Percentiles rank a stretch among this genome's conserved stretches.
Evolutionary conservation across 768 basidiomycete species (phyloP).

Genomic region (Tylopilus intermedius): DNA sequence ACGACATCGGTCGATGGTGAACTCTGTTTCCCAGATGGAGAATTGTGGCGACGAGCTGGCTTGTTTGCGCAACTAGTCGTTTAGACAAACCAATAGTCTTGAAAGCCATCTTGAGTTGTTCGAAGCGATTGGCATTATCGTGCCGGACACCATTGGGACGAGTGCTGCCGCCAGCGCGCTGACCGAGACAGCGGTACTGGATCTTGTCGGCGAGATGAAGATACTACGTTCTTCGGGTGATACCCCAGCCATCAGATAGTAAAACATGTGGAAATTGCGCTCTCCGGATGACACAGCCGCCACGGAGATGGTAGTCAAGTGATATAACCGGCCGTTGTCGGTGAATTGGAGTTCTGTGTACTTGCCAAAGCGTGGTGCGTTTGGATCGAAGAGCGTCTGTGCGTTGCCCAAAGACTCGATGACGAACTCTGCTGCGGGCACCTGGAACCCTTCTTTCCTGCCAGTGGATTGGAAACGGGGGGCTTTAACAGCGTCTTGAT

Average conservation of each 20-base stretch:
- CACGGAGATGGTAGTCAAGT: slow-evolving; percentile 96
- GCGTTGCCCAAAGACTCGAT: slow-evolving; percentile 94
- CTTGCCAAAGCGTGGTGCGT: slow-evolving; percentile 95
- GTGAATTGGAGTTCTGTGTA: slow-evolving; percentile 98
- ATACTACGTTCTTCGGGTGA: slow-evolving; percentile 70
- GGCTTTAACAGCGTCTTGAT: slow-evolving; percentile 92
- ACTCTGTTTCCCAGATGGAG: slow-evolving; percentile 94
- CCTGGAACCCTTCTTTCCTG: slow-evolving; percentile 87
- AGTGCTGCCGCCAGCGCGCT: slow-evolving; percentile 42
- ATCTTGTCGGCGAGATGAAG: no score
- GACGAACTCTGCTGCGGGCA: slow-evolving; percentile 92
- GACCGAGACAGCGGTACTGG: no score
- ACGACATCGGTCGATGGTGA: slow-evolving; percentile 72
- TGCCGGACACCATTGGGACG: slow-evolving; percentile 49
- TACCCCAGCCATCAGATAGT: slow-evolving; percentile 92
- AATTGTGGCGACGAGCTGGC: slow-evolving; percentile 92
- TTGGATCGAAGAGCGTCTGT: slow-evolving; percentile 86
- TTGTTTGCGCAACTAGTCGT: slow-evolving; percentile 90
- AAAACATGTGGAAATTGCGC: slow-evolving; percentile 97
- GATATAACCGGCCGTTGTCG: slow-evolving; percentile 85
- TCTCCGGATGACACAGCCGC: slow-evolving; percentile 84
- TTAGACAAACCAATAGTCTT: slow-evolving; percentile 93
- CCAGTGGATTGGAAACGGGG: slow-evolving; percentile 64
- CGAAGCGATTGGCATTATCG: slow-evolving; percentile 85
- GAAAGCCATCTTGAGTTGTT: slow-evolving; percentile 90